Percentiles rank a stretch among this genome's conserved stretches.
Evolutionary conservation across 345 rosid genomes (phyloP).

Genomic region (Angophora floribunda): DNA sequence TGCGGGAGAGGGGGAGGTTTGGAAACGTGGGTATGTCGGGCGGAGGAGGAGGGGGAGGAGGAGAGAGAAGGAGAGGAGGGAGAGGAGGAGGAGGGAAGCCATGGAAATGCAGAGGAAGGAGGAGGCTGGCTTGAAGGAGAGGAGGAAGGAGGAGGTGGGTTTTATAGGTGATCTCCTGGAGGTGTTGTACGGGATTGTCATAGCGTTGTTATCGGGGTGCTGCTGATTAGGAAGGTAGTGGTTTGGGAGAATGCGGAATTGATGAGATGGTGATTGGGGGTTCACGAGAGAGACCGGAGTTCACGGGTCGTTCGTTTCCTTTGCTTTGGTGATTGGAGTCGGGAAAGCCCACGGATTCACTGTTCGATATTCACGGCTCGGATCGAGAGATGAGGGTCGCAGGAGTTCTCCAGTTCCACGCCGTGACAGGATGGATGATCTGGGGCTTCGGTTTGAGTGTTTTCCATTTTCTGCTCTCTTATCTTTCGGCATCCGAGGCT

Average conservation of each 20-base stretch:
- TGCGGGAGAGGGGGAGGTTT: background rate
- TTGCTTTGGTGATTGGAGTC: background rate
- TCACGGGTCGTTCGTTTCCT: background rate
- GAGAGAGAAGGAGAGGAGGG: background rate
- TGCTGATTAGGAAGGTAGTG: background rate
- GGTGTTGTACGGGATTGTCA: background rate
- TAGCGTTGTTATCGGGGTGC: background rate
- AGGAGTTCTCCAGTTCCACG: background rate
- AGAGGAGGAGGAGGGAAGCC: slow-evolving; percentile 21
- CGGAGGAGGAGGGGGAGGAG: slow-evolving; percentile 13
- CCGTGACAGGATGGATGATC: background rate
- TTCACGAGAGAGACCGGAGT: background rate
- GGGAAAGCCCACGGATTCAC: background rate
- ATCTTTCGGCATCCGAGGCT: background rate
- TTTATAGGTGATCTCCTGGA: background rate
- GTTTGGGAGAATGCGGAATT: background rate
- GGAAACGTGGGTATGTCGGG: slow-evolving; percentile 7
- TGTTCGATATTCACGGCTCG: background rate
- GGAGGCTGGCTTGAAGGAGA: background rate
- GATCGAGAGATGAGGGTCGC: background rate
- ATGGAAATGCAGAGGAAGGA: slow-evolving; percentile 5
- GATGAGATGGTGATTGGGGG: background rate
- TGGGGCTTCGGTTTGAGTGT: background rate
- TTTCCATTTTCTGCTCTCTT: no score
- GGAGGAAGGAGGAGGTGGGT: background rate